Percentiles rank a stretch among this genome's conserved stretches.
Conservation (phyloP, 352 stramenopile species). For the Globisporangium parvum region DNA sequence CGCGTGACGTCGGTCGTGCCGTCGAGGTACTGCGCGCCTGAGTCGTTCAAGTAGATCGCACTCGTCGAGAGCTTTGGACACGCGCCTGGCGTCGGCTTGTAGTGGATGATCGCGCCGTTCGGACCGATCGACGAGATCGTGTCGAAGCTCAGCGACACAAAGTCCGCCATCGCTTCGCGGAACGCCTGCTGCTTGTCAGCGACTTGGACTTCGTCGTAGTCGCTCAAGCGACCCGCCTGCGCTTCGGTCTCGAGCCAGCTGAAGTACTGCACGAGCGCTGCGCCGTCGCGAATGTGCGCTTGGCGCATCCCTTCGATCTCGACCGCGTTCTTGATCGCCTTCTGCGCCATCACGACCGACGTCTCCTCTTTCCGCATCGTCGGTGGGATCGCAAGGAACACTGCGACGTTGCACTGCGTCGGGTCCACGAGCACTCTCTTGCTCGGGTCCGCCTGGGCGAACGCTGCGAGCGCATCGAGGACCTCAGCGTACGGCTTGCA, state of each 20-base stretch:
- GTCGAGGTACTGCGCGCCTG: slow-evolving; percentile 97
- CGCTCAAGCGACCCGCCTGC: slow-evolving; percentile 33
- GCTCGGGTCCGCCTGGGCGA: slow-evolving; percentile 35
- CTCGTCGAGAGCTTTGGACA: slow-evolving; percentile 87
- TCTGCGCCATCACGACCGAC: slow-evolving; percentile 77
- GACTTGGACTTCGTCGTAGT: slow-evolving; percentile 81
- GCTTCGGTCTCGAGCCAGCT: slow-evolving; percentile 87
- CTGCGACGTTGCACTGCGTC: slow-evolving; percentile 78
- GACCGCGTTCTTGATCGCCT: slow-evolving; percentile 91
- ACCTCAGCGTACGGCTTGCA: slow-evolving; percentile 64
- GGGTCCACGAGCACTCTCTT: slow-evolving; percentile 74
- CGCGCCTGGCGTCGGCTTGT: slow-evolving; percentile 75
- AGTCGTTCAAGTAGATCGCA: slow-evolving; percentile 98
- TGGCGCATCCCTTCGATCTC: slow-evolving; percentile 95
- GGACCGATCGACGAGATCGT: slow-evolving; percentile 96
- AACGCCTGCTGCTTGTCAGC: slow-evolving; percentile 89
- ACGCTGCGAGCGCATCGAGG: slow-evolving; percentile 39
- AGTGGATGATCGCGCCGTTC: slow-evolving; percentile 98
- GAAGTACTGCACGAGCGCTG: slow-evolving; percentile 93
- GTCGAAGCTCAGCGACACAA: slow-evolving; percentile 94
- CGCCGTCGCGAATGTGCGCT: slow-evolving; percentile 94
- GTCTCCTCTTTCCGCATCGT: slow-evolving; percentile 67
- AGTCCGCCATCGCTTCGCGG: slow-evolving; percentile 81
- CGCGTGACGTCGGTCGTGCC: slow-evolving; percentile 99
- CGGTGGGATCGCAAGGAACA: slow-evolving; percentile 72